Base-by-base conservation (phyloP, 23 red algal species). In the Chondrus crispus region DNA sequence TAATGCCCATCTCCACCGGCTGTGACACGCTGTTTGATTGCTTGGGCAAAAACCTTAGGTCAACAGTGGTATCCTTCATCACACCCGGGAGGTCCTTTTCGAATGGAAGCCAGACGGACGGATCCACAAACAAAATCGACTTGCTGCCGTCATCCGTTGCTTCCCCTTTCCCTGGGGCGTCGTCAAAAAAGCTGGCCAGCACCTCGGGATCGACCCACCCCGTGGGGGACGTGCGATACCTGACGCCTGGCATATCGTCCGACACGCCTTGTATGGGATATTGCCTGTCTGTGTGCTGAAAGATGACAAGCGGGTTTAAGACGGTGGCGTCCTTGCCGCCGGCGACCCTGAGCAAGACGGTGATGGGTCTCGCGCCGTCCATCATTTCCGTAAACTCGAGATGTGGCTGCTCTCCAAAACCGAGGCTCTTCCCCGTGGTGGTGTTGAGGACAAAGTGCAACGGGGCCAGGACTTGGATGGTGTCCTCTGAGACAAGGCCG, bases 251-350 rank as follows among this genome's bases (percentile, higher is more conserved):
- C 28, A 83, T 83, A 63, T 83, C 57, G 33, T 60, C 78, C 46
- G 46, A 47, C 13, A 83, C 78, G 52, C 51, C 78, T 22, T 26
- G 22, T 33, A 83, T 83, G 7, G 78, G 78, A 60, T 83, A 83
- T 19, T 83, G 12, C 9, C 29, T n/a, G 9, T 20, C 40, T 11
- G 55, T 47, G 40, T n/a, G 11, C 33, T 83, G 16, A 16, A 83
- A 52, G 33, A 83, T 60, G n/a, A 83, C 14, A 39, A 60, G 57
- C 1, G 78, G 78, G 32, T 11, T 5, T 29, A 12, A 41, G 28
- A 62, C 13, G 16, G 9, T 60, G 13, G 46, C 46, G n/a, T 33
- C 22, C 46, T 28, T 35, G n/a, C 78, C 78, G 9, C 78, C 78
- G 13, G 78, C 10, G 32, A 83, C 20, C 45, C 51, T 33, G 32